Conservation (phyloP, 2,329 filamentous ascomycete species). For the Cladosporium sp. region DNA sequence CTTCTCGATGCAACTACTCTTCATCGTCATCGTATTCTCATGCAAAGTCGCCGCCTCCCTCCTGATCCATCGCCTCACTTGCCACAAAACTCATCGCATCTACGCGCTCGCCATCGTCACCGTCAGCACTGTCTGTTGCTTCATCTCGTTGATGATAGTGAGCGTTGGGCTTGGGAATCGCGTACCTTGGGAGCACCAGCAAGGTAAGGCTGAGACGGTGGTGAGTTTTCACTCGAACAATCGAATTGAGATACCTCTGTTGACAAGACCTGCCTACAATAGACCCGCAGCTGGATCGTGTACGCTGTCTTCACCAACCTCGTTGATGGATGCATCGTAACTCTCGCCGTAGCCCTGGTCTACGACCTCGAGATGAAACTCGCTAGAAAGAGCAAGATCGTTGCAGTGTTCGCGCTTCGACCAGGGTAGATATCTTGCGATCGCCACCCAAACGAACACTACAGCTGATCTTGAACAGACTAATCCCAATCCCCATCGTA, state of each 20-base stretch:
- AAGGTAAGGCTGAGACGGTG: not conserved
- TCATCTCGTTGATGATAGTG: not conserved
- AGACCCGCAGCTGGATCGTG: constrained; percentile 1
- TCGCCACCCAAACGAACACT: not conserved
- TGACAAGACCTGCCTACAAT: not conserved
- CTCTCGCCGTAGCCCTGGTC: not conserved
- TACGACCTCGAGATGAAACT: not conserved
- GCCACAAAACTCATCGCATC: not conserved
- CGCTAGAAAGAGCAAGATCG: not conserved
- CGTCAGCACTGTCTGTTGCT: not conserved
- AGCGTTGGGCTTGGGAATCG: not conserved
- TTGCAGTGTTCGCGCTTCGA: constrained; percentile 1
- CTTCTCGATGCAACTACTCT: not conserved
- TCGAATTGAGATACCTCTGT: not conserved
- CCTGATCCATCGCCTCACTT: constrained; percentile 6
- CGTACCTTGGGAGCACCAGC: not conserved
- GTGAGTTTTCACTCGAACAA: not conserved
- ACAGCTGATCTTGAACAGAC: not conserved
- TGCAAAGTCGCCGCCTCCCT: constrained; percentile 8
- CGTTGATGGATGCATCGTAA: not conserved
- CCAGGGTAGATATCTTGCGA: not conserved
- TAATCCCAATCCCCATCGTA: not conserved
- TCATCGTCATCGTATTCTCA: not conserved
- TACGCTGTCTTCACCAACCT: not conserved
- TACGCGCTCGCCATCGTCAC: not conserved